Base-by-base conservation (phyloP, 495 filamentous ascomycete species). In the Tuber microsphaerosporum region DNA sequence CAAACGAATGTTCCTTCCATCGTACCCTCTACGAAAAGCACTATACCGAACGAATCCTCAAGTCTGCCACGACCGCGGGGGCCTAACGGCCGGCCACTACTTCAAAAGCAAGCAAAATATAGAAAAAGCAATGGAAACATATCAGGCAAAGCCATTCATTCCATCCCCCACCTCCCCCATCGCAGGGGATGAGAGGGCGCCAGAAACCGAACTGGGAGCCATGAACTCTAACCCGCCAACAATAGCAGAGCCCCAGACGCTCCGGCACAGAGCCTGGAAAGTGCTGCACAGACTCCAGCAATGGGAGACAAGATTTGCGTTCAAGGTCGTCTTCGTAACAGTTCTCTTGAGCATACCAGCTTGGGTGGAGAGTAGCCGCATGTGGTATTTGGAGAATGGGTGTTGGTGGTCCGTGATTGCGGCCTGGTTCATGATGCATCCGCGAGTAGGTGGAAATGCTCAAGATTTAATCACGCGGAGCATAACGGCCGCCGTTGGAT, bases 391-490 rank as follows among this genome's bases (percentile, higher is more conserved):
- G 77, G 75, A 81, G 7, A 84, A 87, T 73, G 87, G 88, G 65
- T 84, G 81, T 22, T 89, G 88, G 88, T 89, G 88, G 88, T 83
- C 84, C 16, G 88, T 89, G 7, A 83, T 88, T n/a, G 86, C 86
- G 56, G 88, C 85, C 4, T 89, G 88, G 88, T 78, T 88, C 46
- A 88, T 89, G 84, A 86, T 88, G 85, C 87, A 89, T 75, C 87
- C 88, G 45, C 84, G 87, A 70, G 88, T 88, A 6, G 88, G 88
- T 6, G 88, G 88, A 6, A 89, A 88, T 69, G 76, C 87, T 12
- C 87, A 88, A 74, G 88, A 89, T 76, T 79, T 89, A 20, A 77
- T 87, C 43, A 84, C 85, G 22, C 84, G 88, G 71, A 84, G 83
- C 19, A 78, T 87, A 43, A 85, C 85, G 61, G 85, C 83, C 19